These are phyloP conservation scores for Ceratocystis ficicola DNA, from an alignment of 2,329 filamentous ascomycete species.

Conservation along the genomic window DNA sequence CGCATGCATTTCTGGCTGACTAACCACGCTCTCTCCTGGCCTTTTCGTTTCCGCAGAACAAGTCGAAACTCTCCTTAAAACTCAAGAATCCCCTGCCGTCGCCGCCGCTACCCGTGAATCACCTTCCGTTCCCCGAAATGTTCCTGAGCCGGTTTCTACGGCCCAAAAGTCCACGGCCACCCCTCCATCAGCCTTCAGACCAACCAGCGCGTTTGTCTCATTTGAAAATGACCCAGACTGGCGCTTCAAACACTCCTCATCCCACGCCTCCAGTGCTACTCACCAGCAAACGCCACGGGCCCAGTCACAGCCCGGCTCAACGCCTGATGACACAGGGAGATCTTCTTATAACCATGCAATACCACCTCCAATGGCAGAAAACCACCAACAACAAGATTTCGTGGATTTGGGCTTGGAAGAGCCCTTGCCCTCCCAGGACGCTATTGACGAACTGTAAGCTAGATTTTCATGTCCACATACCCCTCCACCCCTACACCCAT, in stretches of 20 bases:
- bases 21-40: background rate
- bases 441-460: slow-evolving; percentile 65
- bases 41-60: slow-evolving; percentile 49
- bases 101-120: background rate
- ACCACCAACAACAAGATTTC: slow-evolving; percentile 52
- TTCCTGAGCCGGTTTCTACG: slow-evolving; percentile 9
- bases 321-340: background rate
- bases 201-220: background rate
- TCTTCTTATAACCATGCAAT: background rate
- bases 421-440: slow-evolving; percentile 46
- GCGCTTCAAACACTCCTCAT: slow-evolving; percentile 44
- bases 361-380: slow-evolving; percentile 1
- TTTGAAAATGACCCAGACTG: slow-evolving; percentile 25
- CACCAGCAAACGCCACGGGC: background rate
- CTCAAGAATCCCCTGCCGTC: slow-evolving; percentile 45
- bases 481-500: too few relatives aligned
- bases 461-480: background rate
- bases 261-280: slow-evolving; percentile 29
- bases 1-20: background rate
- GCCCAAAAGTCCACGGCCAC: background rate
- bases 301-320: background rate
- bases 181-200: background rate
- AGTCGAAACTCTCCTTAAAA: slow-evolving; percentile 82
- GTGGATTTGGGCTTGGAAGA: slow-evolving; percentile 49
- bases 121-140: slow-evolving; percentile 1